phyloP scores from a whole-genome alignment of 257 asterid genomes.

The Petunia axillaris region DNA sequence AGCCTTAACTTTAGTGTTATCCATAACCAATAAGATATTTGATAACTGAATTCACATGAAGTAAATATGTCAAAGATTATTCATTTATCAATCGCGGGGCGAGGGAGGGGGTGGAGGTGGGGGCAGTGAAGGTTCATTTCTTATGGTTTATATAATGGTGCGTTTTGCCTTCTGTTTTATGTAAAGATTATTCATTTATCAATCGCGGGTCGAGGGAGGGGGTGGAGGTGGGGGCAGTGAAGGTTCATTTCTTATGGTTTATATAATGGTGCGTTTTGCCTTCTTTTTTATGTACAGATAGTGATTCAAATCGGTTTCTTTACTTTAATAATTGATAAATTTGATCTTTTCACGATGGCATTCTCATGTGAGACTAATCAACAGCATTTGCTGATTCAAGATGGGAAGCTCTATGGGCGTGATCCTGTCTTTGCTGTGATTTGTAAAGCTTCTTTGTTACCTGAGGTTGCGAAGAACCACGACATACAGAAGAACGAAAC shows the following conservation, averaged over 20 bases:
- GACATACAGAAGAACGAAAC: conserved; percentile 72
- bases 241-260: neutral
- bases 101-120: neutral
- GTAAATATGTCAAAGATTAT: neutral
- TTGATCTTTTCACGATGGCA: conserved; percentile 33
- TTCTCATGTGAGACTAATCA: conserved; percentile 48
- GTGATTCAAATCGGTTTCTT: neutral
- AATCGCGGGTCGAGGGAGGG: neutral
- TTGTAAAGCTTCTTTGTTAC: conserved; percentile 84
- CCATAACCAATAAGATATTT: neutral
- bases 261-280: neutral
- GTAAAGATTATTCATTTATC: neutral
- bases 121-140: neutral
- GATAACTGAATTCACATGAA: conserved; percentile 11
- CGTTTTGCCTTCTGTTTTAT: neutral
- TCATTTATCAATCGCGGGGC: neutral
- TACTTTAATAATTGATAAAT: neutral
- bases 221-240: neutral
- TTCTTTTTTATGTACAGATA: conserved; percentile 7
- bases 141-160: neutral
- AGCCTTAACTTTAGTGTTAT: neutral
- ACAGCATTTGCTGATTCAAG: conserved; percentile 97
- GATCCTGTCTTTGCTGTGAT: conserved; percentile 78
- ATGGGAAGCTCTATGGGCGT: conserved; percentile 93
- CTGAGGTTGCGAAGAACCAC: conserved; percentile 72